Evolutionary conservation across 495 filamentous ascomycete genomes (phyloP), one percentile per base, ranked within the genome.

Genomic region (Penicillium cinerascens): DNA sequence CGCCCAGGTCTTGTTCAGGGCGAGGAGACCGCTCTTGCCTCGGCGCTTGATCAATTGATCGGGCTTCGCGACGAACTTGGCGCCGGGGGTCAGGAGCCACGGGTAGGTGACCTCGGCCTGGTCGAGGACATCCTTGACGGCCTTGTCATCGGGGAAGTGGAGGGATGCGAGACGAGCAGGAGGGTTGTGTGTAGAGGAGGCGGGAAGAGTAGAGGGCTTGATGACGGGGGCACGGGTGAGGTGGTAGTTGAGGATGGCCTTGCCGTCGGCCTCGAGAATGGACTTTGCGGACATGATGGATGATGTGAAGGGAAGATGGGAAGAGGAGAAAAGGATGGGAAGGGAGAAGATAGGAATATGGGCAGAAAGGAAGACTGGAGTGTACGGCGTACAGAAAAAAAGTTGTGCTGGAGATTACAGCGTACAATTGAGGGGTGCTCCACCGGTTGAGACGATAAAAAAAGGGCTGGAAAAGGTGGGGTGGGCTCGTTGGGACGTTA

Each of bases 181-280:
- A 56, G 93, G 78, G 78, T 97, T 97, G 84, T 99, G 93, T 70
- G 84, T 93, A 52, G 84, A 68, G 56, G 89, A 79, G 58, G 82
- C 67, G 58, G 93, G 91, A 21, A 99, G 89, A 73, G 95, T 89
- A 65, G 91, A 90, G 45, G 93, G 91, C 85, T 96, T 96, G 83
- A 99, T 97, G 68, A 96, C 87, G 51, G 92, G 87, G 52, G 93
- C 91, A 66, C 93, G 87, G 60, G 93, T 99, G 80, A 99, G 92
- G 84, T 99, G 93, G 82, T 96, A 99, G 87, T 96, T 97, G 81
- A 99, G 80, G 81, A 99, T 97, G 79, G 93, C 93, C 87, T 99
- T 99, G 84, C 93, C 93, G 78, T 99, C 93, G 81, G 95, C 93
- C 78, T 99, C 93, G 82, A 86, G 75, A 67, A 99, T 97, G 53